Conservation (phyloP, 495 filamentous ascomycete species). For the Penicillium riverlandense region DNA sequence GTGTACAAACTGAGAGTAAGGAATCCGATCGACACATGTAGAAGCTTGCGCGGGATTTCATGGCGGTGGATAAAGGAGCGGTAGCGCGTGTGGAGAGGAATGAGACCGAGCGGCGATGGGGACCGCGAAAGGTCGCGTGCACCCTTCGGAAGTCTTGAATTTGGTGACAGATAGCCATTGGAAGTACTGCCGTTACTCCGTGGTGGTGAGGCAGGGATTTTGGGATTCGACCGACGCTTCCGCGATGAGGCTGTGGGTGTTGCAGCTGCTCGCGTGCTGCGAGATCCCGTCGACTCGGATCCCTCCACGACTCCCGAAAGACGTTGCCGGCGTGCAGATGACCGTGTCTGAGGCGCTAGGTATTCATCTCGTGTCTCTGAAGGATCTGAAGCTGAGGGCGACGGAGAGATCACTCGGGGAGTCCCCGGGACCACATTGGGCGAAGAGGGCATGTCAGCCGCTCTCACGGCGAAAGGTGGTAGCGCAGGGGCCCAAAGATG, state of each 20-base stretch:
- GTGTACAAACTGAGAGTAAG: conserved; percentile 77
- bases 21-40: conserved; percentile 92
- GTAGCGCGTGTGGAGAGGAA: conserved; percentile 73
- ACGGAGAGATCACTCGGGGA: conserved; percentile 66
- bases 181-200: conserved; percentile 33
- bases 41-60: conserved; percentile 40
- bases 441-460: conserved; percentile 38
- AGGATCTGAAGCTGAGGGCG: conserved; percentile 55
- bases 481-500: conserved; percentile 36
- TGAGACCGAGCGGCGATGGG: conserved; percentile 86
- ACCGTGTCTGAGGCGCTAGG: conserved; percentile 57
- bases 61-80: conserved; percentile 45
- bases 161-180: conserved; percentile 70
- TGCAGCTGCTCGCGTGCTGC: conserved; percentile 10
- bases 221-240: conserved; percentile 38
- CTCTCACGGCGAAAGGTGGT: conserved; percentile 37
- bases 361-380: conserved; percentile 45
- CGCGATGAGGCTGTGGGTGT: conserved; percentile 14
- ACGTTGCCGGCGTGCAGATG: conserved; percentile 47
- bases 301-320: conserved; percentile 35
- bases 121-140: conserved; percentile 73
- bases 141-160: conserved; percentile 47
- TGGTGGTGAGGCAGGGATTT: conserved; percentile 33
- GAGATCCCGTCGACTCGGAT: conserved; percentile 15
- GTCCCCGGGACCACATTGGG: conserved; percentile 49